Percentiles rank a stretch among this genome's conserved stretches.
These are phyloP conservation scores for Clonostachys chloroleuca DNA, from an alignment of 2,329 filamentous ascomycete genomes.

Conservation along the genomic window DNA sequence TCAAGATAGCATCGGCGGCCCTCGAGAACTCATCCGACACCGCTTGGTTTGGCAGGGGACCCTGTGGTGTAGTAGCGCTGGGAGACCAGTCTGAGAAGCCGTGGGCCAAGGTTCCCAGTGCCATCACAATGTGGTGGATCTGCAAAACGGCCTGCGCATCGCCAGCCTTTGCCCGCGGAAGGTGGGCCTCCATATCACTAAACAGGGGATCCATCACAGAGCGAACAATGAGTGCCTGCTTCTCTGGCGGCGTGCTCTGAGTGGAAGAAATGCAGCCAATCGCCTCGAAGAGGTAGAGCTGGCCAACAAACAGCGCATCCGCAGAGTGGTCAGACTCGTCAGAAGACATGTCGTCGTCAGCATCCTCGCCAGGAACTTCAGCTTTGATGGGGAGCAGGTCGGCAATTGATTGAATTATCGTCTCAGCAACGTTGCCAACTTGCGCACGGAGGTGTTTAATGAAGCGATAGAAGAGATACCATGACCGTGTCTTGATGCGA, in stretches of 20 bases:
- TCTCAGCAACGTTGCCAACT: slow-evolving; percentile 85
- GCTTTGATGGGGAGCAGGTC: slow-evolving; percentile 90
- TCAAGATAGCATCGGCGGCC: slow-evolving; percentile 84
- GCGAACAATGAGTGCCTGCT: slow-evolving; percentile 82
- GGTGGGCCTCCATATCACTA: slow-evolving; percentile 77
- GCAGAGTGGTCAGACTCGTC: slow-evolving; percentile 86
- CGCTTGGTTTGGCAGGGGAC: slow-evolving; percentile 52
- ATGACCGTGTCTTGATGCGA: slow-evolving; percentile 84
- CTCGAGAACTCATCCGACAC: slow-evolving; percentile 81
- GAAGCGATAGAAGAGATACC: slow-evolving; percentile 94
- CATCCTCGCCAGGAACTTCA: slow-evolving; percentile 71
- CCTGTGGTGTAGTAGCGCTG: slow-evolving; percentile 29
- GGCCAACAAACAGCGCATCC: slow-evolving; percentile 86
- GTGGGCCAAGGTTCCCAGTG: slow-evolving; percentile 84
- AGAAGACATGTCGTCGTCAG: slow-evolving; percentile 90
- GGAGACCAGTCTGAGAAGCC: slow-evolving; percentile 90
- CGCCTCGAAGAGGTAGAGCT: slow-evolving; percentile 91
- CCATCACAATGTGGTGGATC: slow-evolving; percentile 96
- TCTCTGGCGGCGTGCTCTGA: slow-evolving; percentile 68
- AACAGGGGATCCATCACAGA: slow-evolving; percentile 89
- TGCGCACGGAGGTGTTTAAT: slow-evolving; percentile 82
- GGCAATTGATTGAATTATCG: slow-evolving; percentile 82
- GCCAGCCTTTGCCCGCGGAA: slow-evolving; percentile 71
- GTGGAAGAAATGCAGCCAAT: slow-evolving; percentile 90
- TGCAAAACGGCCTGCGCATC: slow-evolving; percentile 82